A percentile compares a stretch with the other conserved stretches of the same genome.
Conservation (phyloP, 208 protist species). For the Trypanosoma vivax region DNA sequence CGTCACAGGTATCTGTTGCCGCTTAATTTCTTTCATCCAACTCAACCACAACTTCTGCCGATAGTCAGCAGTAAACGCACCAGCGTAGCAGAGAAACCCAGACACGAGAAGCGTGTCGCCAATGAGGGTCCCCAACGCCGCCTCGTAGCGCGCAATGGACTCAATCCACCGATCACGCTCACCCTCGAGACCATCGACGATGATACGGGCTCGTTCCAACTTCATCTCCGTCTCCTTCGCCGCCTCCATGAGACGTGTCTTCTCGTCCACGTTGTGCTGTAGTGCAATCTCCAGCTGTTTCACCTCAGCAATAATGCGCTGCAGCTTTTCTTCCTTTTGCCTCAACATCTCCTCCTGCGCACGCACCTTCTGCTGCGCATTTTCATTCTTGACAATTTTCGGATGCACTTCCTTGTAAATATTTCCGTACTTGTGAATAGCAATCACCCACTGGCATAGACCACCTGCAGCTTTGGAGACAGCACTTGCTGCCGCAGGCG, state of each 20-base stretch:
- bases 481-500: constrained; percentile 75
- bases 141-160: constrained; percentile 90
- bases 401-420: constrained; percentile 96
- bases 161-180: constrained; percentile 96
- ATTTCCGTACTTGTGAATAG: constrained; percentile 96
- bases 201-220: constrained; percentile 94
- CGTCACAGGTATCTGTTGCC: constrained; percentile 78
- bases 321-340: constrained; percentile 89
- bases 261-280: constrained; percentile 86
- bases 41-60: constrained; percentile 85
- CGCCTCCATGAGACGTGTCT: constrained; percentile 90
- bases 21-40: constrained; percentile 89
- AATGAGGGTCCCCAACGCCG: constrained; percentile 81
- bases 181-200: constrained; percentile 95
- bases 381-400: constrained; percentile 94
- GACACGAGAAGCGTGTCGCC: constrained; percentile 96
- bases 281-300: constrained; percentile 86
- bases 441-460: constrained; percentile 97
- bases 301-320: constrained; percentile 92
- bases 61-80: constrained; percentile 95
- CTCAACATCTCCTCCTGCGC: constrained; percentile 93
- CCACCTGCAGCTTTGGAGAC: constrained; percentile 94
- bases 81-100: constrained; percentile 97
- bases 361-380: constrained; percentile 88
- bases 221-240: constrained; percentile 94